Evolutionary conservation across 2,329 filamentous ascomycete genomes (phyloP).

Genomic region (Chlorencoelia australis): DNA sequence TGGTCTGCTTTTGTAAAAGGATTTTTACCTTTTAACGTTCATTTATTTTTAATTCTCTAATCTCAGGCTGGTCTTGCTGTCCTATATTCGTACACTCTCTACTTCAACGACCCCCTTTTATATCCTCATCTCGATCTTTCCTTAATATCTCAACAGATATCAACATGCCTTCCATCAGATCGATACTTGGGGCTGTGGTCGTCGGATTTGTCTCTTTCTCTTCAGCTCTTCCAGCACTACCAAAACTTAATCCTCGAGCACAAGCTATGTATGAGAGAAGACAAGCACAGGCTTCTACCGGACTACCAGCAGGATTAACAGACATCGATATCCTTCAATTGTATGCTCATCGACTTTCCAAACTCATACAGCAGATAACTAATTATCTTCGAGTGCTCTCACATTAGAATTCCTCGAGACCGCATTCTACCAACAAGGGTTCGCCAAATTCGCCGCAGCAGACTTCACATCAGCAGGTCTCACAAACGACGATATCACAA

Average conservation of each 20-base stretch:
- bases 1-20: slow-evolving; percentile 26
- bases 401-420: slow-evolving; percentile 68
- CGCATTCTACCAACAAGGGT: slow-evolving; percentile 62
- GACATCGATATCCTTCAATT: slow-evolving; percentile 44
- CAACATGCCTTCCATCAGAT: slow-evolving; percentile 25
- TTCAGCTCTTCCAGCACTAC: slow-evolving; percentile 22
- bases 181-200: slow-evolving; percentile 19
- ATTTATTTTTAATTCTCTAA: slow-evolving; percentile 20
- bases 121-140: too few relatives aligned
- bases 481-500: slow-evolving; percentile 41
- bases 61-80: slow-evolving; percentile 26
- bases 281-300: slow-evolving; percentile 22
- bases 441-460: slow-evolving; percentile 52
- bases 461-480: slow-evolving; percentile 58
- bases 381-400: slow-evolving; percentile 41
- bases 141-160: background rate
- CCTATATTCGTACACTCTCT: too few relatives aligned
- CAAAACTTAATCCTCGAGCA: slow-evolving; percentile 18
- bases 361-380: slow-evolving; percentile 7
- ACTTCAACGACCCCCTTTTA: too few relatives aligned
- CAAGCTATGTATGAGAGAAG: slow-evolving; percentile 19
- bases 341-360: slow-evolving; percentile 27
- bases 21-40: slow-evolving; percentile 18
- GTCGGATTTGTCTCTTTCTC: slow-evolving; percentile 18
- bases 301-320: slow-evolving; percentile 30